phyloP scores from a whole-genome alignment of 257 asterid genomes.

The Primulina tabacum region DNA sequence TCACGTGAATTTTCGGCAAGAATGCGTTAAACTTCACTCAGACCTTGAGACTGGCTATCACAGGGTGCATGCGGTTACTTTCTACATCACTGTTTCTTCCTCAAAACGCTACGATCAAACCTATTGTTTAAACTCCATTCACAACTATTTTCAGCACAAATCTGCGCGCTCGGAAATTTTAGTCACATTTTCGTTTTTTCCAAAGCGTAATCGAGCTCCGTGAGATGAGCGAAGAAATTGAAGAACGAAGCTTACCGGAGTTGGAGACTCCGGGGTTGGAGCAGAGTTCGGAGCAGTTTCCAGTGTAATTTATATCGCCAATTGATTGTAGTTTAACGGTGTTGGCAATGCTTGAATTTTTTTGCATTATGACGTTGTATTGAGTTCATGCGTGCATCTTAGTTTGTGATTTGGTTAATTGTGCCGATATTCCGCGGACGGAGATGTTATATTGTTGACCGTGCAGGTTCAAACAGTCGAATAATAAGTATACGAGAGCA shows the following conservation, averaged over 20 bases:
- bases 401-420: not conserved
- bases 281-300: slow-evolving; percentile 20
- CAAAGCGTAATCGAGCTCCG: not conserved
- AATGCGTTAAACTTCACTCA: too few species aligned
- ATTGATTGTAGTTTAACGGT: not conserved
- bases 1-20: too few species aligned
- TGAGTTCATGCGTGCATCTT: not conserved
- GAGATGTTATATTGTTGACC: not conserved
- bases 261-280: slow-evolving; percentile 2
- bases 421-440: not conserved
- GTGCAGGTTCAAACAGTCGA: slow-evolving; percentile 27
- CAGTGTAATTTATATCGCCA: slow-evolving; percentile 22
- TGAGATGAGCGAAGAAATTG: slow-evolving; percentile 22
- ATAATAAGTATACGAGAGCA: slow-evolving; percentile 30
- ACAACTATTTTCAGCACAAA: not conserved
- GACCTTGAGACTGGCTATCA: too few species aligned
- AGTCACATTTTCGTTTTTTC: not conserved
- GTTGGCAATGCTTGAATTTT: not conserved
- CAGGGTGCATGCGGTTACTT: too few species aligned
- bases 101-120: too few species aligned
- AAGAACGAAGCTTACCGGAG: slow-evolving; percentile 28
- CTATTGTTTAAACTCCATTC: too few species aligned
- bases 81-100: too few species aligned
- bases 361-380: not conserved
- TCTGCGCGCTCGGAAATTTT: slow-evolving; percentile 7